Evolutionary conservation across 2,329 filamentous ascomycete species (phyloP).

Genomic region (Hyphodiscus sp.): DNA sequence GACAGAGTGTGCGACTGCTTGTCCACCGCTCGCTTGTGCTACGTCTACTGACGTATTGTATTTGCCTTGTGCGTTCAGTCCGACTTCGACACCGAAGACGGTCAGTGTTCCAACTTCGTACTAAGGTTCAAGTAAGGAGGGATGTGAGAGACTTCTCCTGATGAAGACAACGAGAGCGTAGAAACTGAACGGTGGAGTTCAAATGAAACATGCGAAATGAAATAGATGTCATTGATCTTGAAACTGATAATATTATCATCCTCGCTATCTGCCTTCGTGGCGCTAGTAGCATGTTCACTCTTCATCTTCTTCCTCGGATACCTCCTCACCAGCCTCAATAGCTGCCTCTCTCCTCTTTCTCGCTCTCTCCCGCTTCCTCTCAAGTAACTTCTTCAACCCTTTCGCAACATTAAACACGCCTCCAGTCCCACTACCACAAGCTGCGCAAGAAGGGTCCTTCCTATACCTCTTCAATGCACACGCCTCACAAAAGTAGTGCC

Average conservation of each 20-base stretch:
- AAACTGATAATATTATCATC: too few species aligned
- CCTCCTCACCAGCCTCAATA: slow-evolving; percentile 46
- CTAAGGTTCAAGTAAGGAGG: too few species aligned
- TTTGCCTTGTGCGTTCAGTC: background rate
- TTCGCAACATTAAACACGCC: slow-evolving; percentile 89
- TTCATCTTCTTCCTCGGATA: slow-evolving; percentile 39
- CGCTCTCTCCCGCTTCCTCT: slow-evolving; percentile 53
- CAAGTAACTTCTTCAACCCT: slow-evolving; percentile 71
- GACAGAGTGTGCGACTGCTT: background rate
- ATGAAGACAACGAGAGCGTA: too few species aligned
- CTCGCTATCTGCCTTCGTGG: background rate
- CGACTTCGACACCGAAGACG: background rate
- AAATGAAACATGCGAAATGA: too few species aligned
- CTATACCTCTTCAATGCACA: slow-evolving; percentile 84
- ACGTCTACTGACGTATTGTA: background rate
- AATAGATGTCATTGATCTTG: too few species aligned
- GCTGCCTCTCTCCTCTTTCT: slow-evolving; percentile 45
- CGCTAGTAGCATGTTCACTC: slow-evolving; percentile 15
- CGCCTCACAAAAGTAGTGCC: slow-evolving; percentile 91
- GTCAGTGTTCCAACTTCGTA: background rate
- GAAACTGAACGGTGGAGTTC: too few species aligned
- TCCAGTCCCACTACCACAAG: slow-evolving; percentile 76
- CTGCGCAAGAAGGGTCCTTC: slow-evolving; percentile 79
- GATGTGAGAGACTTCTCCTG: too few species aligned
- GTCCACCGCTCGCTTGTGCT: slow-evolving; percentile 1